Percentiles rank a stretch among this genome's conserved stretches.
Conservation (phyloP, 2,329 filamentous ascomycete genomes). For the Calonectria ilicicola region DNA sequence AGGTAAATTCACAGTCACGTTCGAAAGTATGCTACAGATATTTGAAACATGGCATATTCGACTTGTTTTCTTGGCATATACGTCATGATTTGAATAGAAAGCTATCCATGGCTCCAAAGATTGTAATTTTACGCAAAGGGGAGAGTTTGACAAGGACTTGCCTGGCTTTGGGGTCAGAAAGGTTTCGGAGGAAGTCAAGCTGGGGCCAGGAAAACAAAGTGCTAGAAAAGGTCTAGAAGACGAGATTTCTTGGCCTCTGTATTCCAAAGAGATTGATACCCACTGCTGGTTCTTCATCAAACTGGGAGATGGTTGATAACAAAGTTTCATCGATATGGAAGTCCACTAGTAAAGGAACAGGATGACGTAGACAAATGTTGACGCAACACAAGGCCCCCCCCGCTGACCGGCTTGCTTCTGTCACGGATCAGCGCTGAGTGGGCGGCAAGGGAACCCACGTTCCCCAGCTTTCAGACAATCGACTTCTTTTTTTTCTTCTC, state of each 20-base stretch:
- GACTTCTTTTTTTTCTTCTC: not conserved
- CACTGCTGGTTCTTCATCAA: not conserved
- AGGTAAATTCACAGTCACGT: not conserved
- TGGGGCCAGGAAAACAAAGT: not conserved
- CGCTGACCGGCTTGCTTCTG: not conserved
- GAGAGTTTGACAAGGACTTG: not conserved
- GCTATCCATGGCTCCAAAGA: no score
- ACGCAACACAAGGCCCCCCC: not conserved
- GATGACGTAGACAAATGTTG: not conserved
- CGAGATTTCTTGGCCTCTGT: not conserved
- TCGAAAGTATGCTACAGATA: not conserved
- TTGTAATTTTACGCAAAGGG: not conserved
- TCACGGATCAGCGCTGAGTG: not conserved
- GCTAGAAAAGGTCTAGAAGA: not conserved
- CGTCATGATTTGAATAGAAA: not conserved
- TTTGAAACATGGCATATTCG: not conserved
- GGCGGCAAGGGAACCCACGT: not conserved
- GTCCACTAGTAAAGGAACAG: not conserved
- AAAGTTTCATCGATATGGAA: not conserved
- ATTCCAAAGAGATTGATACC: not conserved
- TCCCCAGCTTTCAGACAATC: not conserved
- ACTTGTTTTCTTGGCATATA: not conserved
- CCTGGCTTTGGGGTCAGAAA: not conserved
- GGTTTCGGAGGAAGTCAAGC: not conserved
- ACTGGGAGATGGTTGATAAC: not conserved